Conservation (phyloP, 176 grass and related monocot genomes). For the Avena insularis region DNA sequence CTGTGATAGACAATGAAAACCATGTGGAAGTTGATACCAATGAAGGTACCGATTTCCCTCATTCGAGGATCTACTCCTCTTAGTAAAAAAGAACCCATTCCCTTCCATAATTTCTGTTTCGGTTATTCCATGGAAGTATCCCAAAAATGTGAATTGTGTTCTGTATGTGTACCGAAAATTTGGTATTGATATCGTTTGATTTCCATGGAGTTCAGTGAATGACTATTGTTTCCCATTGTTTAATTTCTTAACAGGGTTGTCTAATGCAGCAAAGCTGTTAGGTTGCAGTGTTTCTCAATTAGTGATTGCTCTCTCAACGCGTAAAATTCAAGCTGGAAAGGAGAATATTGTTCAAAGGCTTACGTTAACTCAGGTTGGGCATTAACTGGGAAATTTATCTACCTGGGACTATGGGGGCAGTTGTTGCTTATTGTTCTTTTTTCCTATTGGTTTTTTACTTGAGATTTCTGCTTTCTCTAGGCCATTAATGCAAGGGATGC, state of each 20-base stretch:
- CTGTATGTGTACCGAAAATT: not conserved
- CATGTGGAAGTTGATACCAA: conserved; percentile 89
- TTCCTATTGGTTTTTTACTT: conserved; percentile 23
- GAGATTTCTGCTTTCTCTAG: conserved; percentile 50
- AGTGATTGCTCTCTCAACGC: conserved; percentile 76
- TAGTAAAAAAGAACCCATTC: not conserved
- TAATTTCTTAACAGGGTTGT: conserved; percentile 59
- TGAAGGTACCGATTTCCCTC: conserved; percentile 63
- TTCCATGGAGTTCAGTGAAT: not conserved
- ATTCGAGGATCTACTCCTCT: not conserved
- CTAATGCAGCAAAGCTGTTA: conserved; percentile 77
- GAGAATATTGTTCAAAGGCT: conserved; percentile 90
- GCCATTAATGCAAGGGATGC: conserved; percentile 91
- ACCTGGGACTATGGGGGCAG: not conserved
- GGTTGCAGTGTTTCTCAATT: conserved; percentile 70
- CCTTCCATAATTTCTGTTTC: conserved; percentile 12
- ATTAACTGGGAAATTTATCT: conserved; percentile 34
- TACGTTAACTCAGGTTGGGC: conserved; percentile 77
- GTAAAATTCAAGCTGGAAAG: conserved; percentile 88
- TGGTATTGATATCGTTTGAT: conserved; percentile 8
- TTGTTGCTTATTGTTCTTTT: conserved; percentile 7
- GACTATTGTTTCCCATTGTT: conserved; percentile 24
- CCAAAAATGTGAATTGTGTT: conserved; percentile 7
- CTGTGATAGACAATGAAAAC: conserved; percentile 92
- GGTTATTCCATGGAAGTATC: conserved; percentile 1